Base-by-base conservation (phyloP, 2,329 filamentous ascomycete genomes). In the Sporothrix brunneoviolacea region DNA sequence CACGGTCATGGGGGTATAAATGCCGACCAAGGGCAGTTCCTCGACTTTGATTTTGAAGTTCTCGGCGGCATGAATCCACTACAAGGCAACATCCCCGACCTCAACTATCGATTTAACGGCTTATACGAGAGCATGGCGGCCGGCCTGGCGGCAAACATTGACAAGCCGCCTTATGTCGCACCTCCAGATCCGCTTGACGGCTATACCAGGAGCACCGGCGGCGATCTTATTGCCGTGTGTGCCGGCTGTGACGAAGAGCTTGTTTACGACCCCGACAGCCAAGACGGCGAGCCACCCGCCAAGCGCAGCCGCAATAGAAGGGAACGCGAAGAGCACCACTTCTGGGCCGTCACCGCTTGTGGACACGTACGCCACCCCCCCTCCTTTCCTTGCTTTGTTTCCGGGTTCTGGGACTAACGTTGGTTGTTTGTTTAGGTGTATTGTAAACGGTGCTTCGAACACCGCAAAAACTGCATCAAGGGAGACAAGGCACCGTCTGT, bases 301-400 rank as follows among this genome's bases (percentile, higher is more conserved):
- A 70, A 69, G 61, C 74, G 68, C 54, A 59, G 65, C 9, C 66
- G 70, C 16, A 75, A 69, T 35, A 69, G 70, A 42, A 82, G 76
- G 60, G 70, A 74, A 18, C 67, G 71, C 7, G 76, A 74, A 19
- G 90, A 95, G 67, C 83, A 88, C 62, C 86, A 95, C 60, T 91
- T 97, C 55, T 97, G 91, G 90, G 85, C 93, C 1, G 76, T 93
- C 32, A 95, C 91, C 67, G 77, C 77, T 46, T 98, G 93, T 65
- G 93, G 93, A 57, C 93, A 98, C 70, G n/a, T n/a, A n/a, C n/a
- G n/a, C n/a, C n/a, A n/a, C n/a, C n/a, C n/a, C n/a, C n/a, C n/a
- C n/a, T n/a, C n/a, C n/a, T n/a, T n/a, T n/a, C n/a, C n/a, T n/a
- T n/a, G n/a, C n/a, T n/a, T n/a, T n/a, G n/a, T n/a, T n/a, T n/a